Base-by-base conservation (phyloP, 2,329 filamentous ascomycete species). In the Ascochyta clinopodiicola region DNA sequence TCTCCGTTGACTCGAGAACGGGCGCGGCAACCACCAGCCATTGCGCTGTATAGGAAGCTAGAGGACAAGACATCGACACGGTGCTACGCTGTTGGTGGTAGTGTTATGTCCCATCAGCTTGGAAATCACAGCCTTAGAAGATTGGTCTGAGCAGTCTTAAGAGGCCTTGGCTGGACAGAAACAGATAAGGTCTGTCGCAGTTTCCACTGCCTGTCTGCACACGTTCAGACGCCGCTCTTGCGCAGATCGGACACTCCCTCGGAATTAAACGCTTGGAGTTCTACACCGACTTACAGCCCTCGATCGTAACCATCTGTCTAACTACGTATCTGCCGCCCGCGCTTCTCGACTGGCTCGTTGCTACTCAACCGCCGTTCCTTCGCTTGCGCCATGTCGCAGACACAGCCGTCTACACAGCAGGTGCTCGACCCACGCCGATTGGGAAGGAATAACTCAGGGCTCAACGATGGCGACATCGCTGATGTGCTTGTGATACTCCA, bases 401-500 rank as follows among this genome's bases (percentile, higher is more conserved):
- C 84, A 9, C 84, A 86, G 61, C 81, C 79, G 57, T 87, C 88
- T 51, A 96, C 92, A 15, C 92, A 96, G 73, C 87, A 86, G 71
- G 86, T 90, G 68, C 80, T 92, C 62, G 92, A 97, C 73, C 91
- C 92, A 36, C 86, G 92, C 60, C 87, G 92, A 50, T 74, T 90
- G 59, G 92, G 92, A 51, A 83, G 88, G 72, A 89, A 91, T 75
- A 90, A 91, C 72, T 95, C 91, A 36, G 91, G 91, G 51, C 87
- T 97, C 58, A 88, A 85, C 48, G 88, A 93, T 64, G 85, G 90
- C 62, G 93, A 96, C 73, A 85, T 95, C 44, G 86, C 91, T 59
- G 93, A 97, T 76, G 91, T 97, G 64, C 86, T 96, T 62, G 96
- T 92, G 77, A 87, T 97, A 53, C 83, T 98, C 25, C 88, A 96